A percentile compares a stretch with the other conserved stretches of the same genome.
phyloP scores from a whole-genome alignment of 2,329 filamentous ascomycete genomes.

The Penicillium sp. region DNA sequence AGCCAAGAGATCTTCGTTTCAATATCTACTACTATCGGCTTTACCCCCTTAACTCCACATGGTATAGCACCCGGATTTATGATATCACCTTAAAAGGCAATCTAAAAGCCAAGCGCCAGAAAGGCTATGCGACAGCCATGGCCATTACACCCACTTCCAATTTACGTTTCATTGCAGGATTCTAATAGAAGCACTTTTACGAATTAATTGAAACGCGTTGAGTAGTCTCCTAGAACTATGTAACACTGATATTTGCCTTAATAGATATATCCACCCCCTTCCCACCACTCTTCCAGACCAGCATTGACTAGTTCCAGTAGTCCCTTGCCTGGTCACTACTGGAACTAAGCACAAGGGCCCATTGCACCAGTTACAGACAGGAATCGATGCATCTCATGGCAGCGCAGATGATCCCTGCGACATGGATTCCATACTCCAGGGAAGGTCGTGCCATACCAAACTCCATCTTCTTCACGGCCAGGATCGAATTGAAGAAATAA shows the following conservation, averaged over 20 bases:
- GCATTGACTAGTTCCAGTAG: not conserved
- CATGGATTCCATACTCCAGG: not conserved
- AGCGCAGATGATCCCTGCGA: not conserved
- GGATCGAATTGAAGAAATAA: not conserved
- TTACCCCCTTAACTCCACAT: not conserved
- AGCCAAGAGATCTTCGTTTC: not conserved
- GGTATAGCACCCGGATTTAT: not conserved
- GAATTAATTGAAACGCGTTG: accelerated
- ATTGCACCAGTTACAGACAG: too few species aligned
- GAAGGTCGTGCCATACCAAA: not conserved
- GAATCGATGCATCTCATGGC: not conserved
- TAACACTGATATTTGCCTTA: not conserved
- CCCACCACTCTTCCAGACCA: not conserved
- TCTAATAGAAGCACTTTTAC: too few species aligned
- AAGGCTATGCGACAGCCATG: not conserved
- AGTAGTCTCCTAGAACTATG: not conserved
- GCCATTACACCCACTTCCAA: not conserved
- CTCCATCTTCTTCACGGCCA: not conserved
- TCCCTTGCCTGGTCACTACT: not conserved
- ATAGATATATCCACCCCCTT: not conserved
- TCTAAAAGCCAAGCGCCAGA: not conserved
- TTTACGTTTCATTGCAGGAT: too few species aligned
- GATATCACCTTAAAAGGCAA: not conserved
- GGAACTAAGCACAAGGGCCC: not conserved
- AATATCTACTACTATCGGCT: not conserved